A percentile compares a stretch with the other conserved stretches of the same genome.
Conservation (phyloP, 306 rosid species). For the Lathyrus aphaca region DNA sequence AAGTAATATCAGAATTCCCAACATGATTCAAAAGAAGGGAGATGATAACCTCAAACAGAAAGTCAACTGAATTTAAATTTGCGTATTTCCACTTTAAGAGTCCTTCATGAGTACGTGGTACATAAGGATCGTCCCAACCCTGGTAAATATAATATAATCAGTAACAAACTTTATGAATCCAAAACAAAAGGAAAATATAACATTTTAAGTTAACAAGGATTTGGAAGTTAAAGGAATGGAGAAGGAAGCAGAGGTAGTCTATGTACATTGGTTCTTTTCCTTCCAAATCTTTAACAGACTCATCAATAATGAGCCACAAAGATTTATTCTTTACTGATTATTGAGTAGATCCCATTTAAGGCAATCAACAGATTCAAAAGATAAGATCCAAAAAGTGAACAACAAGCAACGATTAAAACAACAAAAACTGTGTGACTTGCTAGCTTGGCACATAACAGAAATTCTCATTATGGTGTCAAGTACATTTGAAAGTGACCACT, state of each 20-base stretch:
- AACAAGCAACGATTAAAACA: not conserved
- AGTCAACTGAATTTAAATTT: constrained; percentile 91
- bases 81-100: constrained; percentile 97
- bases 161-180: constrained; percentile 28
- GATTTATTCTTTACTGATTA: constrained; percentile 19
- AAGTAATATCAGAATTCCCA: constrained; percentile 32
- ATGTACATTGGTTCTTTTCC: constrained; percentile 26
- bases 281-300: constrained; percentile 21
- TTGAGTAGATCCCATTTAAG: constrained; percentile 9
- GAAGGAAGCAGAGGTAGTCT: constrained; percentile 11
- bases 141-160: constrained; percentile 45
- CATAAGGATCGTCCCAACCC: constrained; percentile 99
- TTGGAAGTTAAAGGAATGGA: constrained; percentile 34
- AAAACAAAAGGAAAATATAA: constrained; percentile 26
- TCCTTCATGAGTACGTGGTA: constrained; percentile 98
- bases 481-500: constrained; percentile 33
- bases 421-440: not conserved
- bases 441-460: constrained; percentile 28
- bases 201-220: constrained; percentile 19
- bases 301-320: constrained; percentile 26
- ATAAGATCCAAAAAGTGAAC: constrained; percentile 11
- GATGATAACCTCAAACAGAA: constrained; percentile 82
- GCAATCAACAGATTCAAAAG: constrained; percentile 32
- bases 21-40: constrained; percentile 28
- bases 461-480: constrained; percentile 17